Evolutionary conservation across 2,329 filamentous ascomycete genomes (phyloP).

Genomic region (Curvularia eragrostidis): DNA sequence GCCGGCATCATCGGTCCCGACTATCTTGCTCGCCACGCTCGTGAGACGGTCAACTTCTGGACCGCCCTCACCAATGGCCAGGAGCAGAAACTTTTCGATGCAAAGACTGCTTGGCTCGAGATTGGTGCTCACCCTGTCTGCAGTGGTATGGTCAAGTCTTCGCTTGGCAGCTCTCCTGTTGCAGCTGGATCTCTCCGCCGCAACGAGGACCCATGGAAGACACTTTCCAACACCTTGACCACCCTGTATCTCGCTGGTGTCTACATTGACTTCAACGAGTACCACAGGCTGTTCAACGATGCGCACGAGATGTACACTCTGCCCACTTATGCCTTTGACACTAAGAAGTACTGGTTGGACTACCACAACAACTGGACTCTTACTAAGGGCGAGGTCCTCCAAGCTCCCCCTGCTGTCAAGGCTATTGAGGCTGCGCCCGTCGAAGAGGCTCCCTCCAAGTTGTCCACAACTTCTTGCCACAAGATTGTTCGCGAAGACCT

Average conservation of each 20-base stretch:
- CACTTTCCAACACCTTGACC: slow-evolving; percentile 64
- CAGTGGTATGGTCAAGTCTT: slow-evolving; percentile 71
- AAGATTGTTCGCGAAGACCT: slow-evolving; percentile 68
- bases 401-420: slow-evolving; percentile 49
- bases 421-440: slow-evolving; percentile 51
- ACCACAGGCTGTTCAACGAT: slow-evolving; percentile 66
- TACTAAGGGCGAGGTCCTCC: slow-evolving; percentile 67
- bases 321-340: slow-evolving; percentile 71
- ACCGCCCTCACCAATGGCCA: slow-evolving; percentile 67
- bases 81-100: slow-evolving; percentile 65
- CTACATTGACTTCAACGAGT: slow-evolving; percentile 73
- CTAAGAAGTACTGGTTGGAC: slow-evolving; percentile 75
- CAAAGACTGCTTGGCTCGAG: slow-evolving; percentile 74
- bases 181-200: slow-evolving; percentile 68
- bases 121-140: slow-evolving; percentile 77
- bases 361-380: slow-evolving; percentile 76
- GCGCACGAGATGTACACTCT: slow-evolving; percentile 68
- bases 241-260: slow-evolving; percentile 68
- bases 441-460: slow-evolving; percentile 56
- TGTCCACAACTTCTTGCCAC: slow-evolving; percentile 71
- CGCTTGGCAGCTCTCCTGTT: slow-evolving; percentile 61
- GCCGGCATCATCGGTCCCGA: slow-evolving; percentile 63
- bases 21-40: slow-evolving; percentile 70
- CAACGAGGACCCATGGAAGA: slow-evolving; percentile 69
- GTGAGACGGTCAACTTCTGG: slow-evolving; percentile 73